Evolutionary conservation across 257 asterid genomes (phyloP), one percentile per base, ranked within the genome.

Genomic region (Echium plantagineum): DNA sequence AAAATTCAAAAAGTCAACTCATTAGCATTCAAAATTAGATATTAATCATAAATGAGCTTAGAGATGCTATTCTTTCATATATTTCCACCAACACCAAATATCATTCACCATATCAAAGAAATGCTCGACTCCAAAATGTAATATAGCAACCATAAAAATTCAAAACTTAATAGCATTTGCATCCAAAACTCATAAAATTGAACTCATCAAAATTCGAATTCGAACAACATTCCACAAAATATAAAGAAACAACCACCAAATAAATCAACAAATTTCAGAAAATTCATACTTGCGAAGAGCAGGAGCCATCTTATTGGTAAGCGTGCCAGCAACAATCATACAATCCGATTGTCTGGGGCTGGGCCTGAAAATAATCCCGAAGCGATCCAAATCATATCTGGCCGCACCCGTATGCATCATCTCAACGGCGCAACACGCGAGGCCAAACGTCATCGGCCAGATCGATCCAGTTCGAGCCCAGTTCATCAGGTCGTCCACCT

Each of bases 401-500:
- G 98, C 94, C 30, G 96, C 96, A 5, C 98, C 98, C 54, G 98
- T 81, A 65, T 91, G 98, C 95, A 91, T 91, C 95, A 91, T 91
- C 77, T 91, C 98, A 24, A 91, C 96, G 19, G 98, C 98, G 74
- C 98, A 91, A 69, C 98, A 91, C 57, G 98, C 96, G 38, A 91
- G 71, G 0, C 98, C 98, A 46, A 91, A 91, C 0, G 98, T 87
- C 98, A 91, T 85, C 66, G 98, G 98, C 98, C 96, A 91, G 66
- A 91, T 88, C 42, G 98, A 91, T 16, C 98, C 96, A 15, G 83
- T 83, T 21, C 98, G 79, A 21, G 94, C 98, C 86, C 95, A 91
- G 62, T 91, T 91, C 98, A 91, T 87, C 71, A 91, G 82, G 75
- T 91, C 94, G 60, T 91, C 98, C 60, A 91, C 95, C 79, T 87